Evolutionary conservation across 1,284 basidiomycete genomes (phyloP).

Genomic region (Fistulinella cinereoalba): DNA sequence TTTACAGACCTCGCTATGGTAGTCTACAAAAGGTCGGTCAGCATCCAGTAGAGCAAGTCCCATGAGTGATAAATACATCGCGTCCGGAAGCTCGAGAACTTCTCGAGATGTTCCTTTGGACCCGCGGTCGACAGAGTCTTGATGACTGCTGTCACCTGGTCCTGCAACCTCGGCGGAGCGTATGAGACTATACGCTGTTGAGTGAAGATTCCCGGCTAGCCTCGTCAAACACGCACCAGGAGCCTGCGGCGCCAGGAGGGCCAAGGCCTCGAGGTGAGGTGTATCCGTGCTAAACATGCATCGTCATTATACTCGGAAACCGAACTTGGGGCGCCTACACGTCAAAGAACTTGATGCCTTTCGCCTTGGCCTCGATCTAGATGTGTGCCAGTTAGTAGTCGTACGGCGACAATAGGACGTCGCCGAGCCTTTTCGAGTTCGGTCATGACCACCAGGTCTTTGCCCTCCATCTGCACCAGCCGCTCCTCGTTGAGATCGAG

Average conservation of each 20-base stretch:
- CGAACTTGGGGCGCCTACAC: constrained; percentile 51
- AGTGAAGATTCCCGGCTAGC: constrained; percentile 5
- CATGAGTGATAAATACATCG: constrained; percentile 48
- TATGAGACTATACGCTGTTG: constrained; percentile 43
- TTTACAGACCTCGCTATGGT: constrained; percentile 66
- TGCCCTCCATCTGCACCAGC: constrained; percentile 71
- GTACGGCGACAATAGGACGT: background rate
- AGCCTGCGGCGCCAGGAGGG: constrained; percentile 35
- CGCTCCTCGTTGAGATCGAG: constrained; percentile 71
- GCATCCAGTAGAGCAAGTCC: constrained; percentile 29
- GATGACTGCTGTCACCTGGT: constrained; percentile 57
- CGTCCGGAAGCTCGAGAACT: constrained; percentile 74
- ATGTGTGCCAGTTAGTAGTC: background rate
- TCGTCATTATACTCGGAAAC: constrained; percentile 7
- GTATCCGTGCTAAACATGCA: constrained; percentile 66
- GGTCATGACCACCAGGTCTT: constrained; percentile 71
- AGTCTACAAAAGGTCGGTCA: constrained; percentile 48
- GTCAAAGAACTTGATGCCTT: constrained; percentile 81
- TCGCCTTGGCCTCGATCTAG: constrained; percentile 71
- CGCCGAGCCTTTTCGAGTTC: constrained; percentile 76
- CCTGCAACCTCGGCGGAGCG: constrained; percentile 56
- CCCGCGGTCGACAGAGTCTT: constrained; percentile 65
- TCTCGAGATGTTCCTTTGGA: constrained; percentile 64
- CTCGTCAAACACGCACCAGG: constrained; percentile 37
- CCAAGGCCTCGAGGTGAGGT: constrained; percentile 52